These are phyloP conservation scores for Metschnikowia baotianmanensis DNA, from an alignment of 805 yeast genomes.

Conservation along the genomic window DNA sequence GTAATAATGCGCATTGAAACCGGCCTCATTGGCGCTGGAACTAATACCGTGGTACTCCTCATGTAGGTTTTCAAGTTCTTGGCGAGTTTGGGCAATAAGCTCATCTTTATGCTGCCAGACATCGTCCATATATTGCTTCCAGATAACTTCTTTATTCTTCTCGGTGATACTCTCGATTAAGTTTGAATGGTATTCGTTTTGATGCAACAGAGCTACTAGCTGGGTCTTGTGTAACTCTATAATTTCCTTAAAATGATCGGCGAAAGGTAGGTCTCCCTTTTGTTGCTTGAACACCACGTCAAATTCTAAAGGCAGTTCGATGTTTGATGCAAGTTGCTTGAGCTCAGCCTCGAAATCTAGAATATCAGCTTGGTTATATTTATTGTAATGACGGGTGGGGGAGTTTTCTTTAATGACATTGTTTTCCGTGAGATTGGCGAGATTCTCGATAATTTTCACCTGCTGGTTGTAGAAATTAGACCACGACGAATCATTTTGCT, in stretches of 20 bases:
- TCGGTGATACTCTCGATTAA: constrained; percentile 22
- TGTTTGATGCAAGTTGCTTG: constrained; percentile 25
- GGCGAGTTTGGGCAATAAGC: constrained; percentile 25
- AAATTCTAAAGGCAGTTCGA: constrained; percentile 35
- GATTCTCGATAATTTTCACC: constrained; percentile 32
- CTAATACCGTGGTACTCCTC: constrained; percentile 29
- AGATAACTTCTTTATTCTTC: constrained; percentile 28
- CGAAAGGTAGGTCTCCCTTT: constrained; percentile 22
- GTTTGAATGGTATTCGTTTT: constrained; percentile 29
- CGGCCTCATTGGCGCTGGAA: constrained; percentile 11
- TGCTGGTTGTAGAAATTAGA: constrained; percentile 31
- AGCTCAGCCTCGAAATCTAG: constrained; percentile 33
- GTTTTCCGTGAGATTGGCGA: constrained; percentile 34
- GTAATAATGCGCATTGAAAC: constrained; percentile 23
- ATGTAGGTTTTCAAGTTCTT: constrained; percentile 28
- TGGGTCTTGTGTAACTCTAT: constrained; percentile 23
- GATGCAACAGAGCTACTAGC: constrained; percentile 26
- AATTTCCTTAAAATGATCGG: constrained; percentile 23
- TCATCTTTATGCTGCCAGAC: constrained; percentile 25
- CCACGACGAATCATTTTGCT: constrained; percentile 34
- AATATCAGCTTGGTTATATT: background rate
- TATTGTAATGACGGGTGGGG: constrained; percentile 2
- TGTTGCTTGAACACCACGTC: constrained; percentile 26
- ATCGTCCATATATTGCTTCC: constrained; percentile 33
- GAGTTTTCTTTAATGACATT: constrained; percentile 16